These are phyloP conservation scores for Panicum miliaceum DNA, from an alignment of 176 grass and related monocot genomes.

Conservation along the genomic window DNA sequence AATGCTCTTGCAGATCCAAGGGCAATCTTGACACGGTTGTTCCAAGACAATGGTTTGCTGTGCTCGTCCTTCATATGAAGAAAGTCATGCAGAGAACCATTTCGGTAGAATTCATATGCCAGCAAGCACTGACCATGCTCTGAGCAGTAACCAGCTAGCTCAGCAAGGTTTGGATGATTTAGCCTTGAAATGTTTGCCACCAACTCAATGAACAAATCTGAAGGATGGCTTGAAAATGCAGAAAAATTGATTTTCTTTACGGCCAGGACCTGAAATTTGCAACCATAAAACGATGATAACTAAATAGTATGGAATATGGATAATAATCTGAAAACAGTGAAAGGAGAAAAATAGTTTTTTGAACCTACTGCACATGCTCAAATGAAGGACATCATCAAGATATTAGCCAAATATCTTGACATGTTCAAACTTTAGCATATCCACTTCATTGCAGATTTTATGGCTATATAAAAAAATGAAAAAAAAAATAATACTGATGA, in stretches of 20 bases:
- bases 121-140: conserved; percentile 93
- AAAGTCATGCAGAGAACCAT: conserved; percentile 70
- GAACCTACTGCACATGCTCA: neutral
- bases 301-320: neutral
- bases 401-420: neutral
- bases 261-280: conserved; percentile 63
- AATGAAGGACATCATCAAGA: neutral
- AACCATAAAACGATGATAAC: neutral
- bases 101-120: conserved; percentile 71
- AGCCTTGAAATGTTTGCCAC: conserved; percentile 73
- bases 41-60: conserved; percentile 75
- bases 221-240: conserved; percentile 60
- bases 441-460: conserved; percentile 5
- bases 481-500: neutral
- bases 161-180: conserved; percentile 81
- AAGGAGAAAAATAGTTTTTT: neutral
- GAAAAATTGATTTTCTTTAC: conserved; percentile 86
- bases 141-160: conserved; percentile 82
- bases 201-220: conserved; percentile 72
- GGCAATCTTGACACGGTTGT: conserved; percentile 83
- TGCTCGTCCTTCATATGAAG: conserved; percentile 69
- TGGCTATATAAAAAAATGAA: neutral
- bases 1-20: conserved; percentile 93
- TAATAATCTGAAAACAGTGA: conserved; percentile 3
- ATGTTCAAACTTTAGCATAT: conserved; percentile 23